Conservation (phyloP, 441 rosid genomes). For the Theobroma grandiflorum region DNA sequence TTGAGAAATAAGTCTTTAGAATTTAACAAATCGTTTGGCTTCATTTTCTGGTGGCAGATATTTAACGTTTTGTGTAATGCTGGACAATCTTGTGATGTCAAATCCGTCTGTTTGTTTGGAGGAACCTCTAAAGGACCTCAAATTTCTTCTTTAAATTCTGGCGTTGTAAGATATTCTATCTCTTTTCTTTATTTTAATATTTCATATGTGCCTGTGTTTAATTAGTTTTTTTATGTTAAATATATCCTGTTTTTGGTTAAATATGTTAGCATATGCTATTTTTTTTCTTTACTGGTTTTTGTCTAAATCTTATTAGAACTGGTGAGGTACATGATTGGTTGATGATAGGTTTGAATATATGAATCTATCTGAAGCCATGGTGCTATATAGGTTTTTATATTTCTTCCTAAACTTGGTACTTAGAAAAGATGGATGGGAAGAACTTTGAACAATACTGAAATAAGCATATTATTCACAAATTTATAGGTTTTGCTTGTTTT, state of each 20-base stretch:
- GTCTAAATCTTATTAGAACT: neutral
- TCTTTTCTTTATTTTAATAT: neutral
- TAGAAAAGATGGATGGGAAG: too few relatives aligned
- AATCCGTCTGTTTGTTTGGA: conserved; percentile 86
- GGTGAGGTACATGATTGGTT: neutral
- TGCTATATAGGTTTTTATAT: too few relatives aligned
- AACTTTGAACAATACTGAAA: too few relatives aligned
- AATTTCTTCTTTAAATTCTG: conserved; percentile 69
- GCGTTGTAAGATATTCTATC: conserved; percentile 63
- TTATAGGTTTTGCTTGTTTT: neutral
- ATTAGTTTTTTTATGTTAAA: neutral
- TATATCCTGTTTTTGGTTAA: neutral
- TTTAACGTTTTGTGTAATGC: conserved; percentile 78
- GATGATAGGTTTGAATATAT: neutral
- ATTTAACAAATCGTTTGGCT: neutral
- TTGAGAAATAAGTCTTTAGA: neutral
- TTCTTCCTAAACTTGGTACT: too few relatives aligned
- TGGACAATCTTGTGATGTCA: conserved; percentile 79
- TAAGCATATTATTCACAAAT: neutral
- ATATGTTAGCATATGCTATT: neutral
- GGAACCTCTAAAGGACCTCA: conserved; percentile 93
- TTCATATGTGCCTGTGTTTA: conserved; percentile 5
- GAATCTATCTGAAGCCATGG: neutral
- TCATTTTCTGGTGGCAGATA: conserved; percentile 57
- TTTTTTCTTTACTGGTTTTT: neutral